These are phyloP conservation scores for Cladochytrium replicatum DNA, from an alignment of 192 early-diverging fungal genomes.

Conservation along the genomic window DNA sequence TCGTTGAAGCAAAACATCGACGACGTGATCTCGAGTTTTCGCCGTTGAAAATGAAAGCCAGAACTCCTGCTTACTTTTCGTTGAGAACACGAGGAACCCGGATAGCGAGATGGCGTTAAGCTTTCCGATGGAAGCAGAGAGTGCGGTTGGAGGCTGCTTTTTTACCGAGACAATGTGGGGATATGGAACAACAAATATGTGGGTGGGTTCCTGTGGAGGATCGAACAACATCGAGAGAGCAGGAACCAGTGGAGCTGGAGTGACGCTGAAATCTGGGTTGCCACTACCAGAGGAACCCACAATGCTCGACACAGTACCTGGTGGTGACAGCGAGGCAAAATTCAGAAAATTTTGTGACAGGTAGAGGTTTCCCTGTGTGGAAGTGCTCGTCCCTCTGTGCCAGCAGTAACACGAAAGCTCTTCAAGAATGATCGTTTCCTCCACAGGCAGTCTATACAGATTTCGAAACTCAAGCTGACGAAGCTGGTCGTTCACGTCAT, in stretches of 20 bases:
- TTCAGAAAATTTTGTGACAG: slow-evolving; percentile 40
- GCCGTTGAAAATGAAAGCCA: slow-evolving; percentile 28
- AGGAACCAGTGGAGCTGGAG: no score
- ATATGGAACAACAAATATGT: slow-evolving; percentile 29
- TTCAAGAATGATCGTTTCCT: slow-evolving; percentile 35
- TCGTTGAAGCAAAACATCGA: slow-evolving; percentile 21
- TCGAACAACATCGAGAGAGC: slow-evolving; percentile 38
- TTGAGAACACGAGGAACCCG: slow-evolving; percentile 35
- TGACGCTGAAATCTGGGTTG: no score
- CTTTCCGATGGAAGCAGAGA: slow-evolving; percentile 22
- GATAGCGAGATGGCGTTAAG: slow-evolving; percentile 26
- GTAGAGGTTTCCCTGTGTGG: slow-evolving; percentile 28
- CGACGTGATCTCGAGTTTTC: slow-evolving; percentile 29
- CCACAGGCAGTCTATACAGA: slow-evolving; percentile 29
- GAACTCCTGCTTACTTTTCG: slow-evolving; percentile 26
- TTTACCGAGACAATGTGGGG: slow-evolving; percentile 39
- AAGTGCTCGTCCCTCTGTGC: slow-evolving; percentile 15
- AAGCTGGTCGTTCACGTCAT: slow-evolving; percentile 35
- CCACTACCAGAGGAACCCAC: no score
- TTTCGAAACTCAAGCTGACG: slow-evolving; percentile 39
- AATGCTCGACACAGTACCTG: neutral
- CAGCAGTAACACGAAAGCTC: slow-evolving; percentile 32
- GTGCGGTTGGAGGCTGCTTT: slow-evolving; percentile 34
- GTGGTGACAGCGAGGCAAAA: slow-evolving; percentile 24
- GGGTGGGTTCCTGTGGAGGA: slow-evolving; percentile 17